A percentile compares a stretch with the other conserved stretches of the same genome.
Evolutionary conservation across 257 asterid species (phyloP).

Genomic region (Mentha longifolia): DNA sequence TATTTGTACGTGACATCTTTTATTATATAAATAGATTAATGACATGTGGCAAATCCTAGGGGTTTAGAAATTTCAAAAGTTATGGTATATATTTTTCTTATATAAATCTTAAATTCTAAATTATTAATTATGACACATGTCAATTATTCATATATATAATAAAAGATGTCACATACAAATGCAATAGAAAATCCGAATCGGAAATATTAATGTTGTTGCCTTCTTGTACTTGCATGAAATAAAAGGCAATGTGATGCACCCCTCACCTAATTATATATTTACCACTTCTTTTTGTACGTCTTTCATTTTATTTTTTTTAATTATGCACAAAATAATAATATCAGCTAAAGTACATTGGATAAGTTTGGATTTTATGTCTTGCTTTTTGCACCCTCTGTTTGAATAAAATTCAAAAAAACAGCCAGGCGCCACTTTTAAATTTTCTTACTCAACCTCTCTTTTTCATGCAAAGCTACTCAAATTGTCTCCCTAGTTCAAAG

Average conservation of each 20-base stretch:
- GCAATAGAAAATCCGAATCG: no score
- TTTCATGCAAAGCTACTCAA: not conserved
- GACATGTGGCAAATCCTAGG: no score
- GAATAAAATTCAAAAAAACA: constrained; percentile 24
- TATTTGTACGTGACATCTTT: no score
- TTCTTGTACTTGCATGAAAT: not conserved
- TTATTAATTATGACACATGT: no score
- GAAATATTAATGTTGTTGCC: not conserved
- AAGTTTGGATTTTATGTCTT: not conserved
- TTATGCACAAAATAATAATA: not conserved
- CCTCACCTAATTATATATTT: constrained; percentile 20
- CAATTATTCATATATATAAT: no score
- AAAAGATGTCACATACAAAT: no score
- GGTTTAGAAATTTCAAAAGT: no score
- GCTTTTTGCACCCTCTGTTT: constrained; percentile 23
- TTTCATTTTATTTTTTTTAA: not conserved
- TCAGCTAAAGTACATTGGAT: no score
- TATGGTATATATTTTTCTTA: no score
- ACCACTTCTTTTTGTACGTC: constrained; percentile 1
- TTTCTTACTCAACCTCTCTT: not conserved
- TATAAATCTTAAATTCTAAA: no score
- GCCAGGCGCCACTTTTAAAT: constrained; percentile 20
- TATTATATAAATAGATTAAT: no score
- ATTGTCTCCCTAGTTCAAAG: constrained; percentile 18
- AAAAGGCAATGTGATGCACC: constrained; percentile 15